phyloP scores from a whole-genome alignment of 2,329 filamentous ascomycete genomes.

The Botryotinia globosa region DNA sequence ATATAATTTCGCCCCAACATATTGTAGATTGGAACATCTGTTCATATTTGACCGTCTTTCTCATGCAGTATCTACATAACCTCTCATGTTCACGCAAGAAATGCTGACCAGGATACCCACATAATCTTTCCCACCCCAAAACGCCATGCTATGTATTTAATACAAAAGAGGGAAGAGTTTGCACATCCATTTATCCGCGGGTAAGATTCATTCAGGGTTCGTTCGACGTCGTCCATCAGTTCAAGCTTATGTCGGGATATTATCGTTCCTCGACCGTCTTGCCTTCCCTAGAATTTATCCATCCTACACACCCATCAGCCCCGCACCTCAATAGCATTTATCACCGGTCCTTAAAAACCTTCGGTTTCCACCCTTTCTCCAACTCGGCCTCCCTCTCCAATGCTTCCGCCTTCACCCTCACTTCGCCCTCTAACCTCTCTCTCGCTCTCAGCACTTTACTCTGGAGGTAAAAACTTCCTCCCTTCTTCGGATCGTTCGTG shows the following conservation, averaged over 20 bases:
- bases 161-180: constrained; percentile 23
- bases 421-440: constrained; percentile 87
- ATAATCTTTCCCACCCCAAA: constrained; percentile 18
- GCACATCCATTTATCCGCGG: constrained; percentile 7
- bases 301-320: constrained; percentile 7
- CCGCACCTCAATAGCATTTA: neutral
- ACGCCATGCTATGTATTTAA: constrained; percentile 23
- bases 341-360: constrained; percentile 84
- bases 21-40: neutral
- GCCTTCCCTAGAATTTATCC: neutral
- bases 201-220: neutral
- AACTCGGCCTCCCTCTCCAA: constrained; percentile 73
- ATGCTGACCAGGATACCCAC: constrained; percentile 18
- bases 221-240: constrained; percentile 8
- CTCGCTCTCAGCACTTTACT: constrained; percentile 92
- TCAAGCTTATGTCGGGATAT: neutral
- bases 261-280: neutral
- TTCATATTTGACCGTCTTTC: constrained; percentile 11
- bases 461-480: constrained; percentile 96
- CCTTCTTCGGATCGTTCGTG: constrained; percentile 89
- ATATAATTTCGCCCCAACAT: neutral
- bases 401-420: constrained; percentile 68
- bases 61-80: constrained; percentile 14
- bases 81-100: constrained; percentile 11
- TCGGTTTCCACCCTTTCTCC: constrained; percentile 88